A percentile compares a stretch with the other conserved stretches of the same genome.
phyloP scores from a whole-genome alignment of 805 yeast genomes.

The Barnettozyma wickerhamii region DNA sequence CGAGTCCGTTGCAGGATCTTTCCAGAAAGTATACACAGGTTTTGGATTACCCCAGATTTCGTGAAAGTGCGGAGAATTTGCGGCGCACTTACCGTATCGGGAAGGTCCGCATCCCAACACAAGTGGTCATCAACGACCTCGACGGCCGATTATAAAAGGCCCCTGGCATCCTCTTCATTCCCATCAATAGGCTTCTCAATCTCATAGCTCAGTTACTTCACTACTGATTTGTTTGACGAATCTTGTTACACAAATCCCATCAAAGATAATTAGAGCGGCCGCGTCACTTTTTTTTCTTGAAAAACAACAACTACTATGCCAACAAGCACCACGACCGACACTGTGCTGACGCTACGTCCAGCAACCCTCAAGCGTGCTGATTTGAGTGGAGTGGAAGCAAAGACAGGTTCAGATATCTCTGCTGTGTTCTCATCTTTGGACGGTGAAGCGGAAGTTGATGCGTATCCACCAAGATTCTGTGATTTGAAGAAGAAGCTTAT shows the following conservation, averaged over 20 bases:
- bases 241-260: too few species aligned
- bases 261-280: too few species aligned
- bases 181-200: too few species aligned
- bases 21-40: background rate
- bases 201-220: too few species aligned
- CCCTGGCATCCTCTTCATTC: too few species aligned
- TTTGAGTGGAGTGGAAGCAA: background rate
- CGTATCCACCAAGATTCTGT: background rate
- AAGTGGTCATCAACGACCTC: background rate
- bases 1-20: background rate
- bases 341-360: background rate
- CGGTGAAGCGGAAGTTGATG: background rate
- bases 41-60: conserved; percentile 1
- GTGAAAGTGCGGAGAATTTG: background rate
- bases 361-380: conserved; percentile 1
- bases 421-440: conserved; percentile 4
- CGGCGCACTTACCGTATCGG: conserved; percentile 2
- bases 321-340: background rate
- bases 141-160: background rate
- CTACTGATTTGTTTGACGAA: too few species aligned
- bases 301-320: background rate
- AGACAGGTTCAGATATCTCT: conserved; percentile 5
- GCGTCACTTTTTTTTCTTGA: background rate
- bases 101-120: background rate
- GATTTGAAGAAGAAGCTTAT: conserved; percentile 5